Percentiles rank a stretch among this genome's conserved stretches.
These are phyloP conservation scores for Boletus huronensis DNA, from an alignment of 768 basidiomycete species.

Conservation along the genomic window DNA sequence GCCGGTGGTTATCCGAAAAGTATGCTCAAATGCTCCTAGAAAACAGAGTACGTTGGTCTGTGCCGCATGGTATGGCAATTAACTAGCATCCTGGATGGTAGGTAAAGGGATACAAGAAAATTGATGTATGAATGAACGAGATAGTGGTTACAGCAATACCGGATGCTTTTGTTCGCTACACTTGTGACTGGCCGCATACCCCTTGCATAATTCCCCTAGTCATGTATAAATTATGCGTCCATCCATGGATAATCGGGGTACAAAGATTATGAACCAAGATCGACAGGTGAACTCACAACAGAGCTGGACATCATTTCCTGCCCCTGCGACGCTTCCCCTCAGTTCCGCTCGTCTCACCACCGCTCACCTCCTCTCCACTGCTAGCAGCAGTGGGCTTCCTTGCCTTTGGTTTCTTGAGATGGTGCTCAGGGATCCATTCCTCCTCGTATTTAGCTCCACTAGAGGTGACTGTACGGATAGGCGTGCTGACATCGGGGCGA, in stretches of 20 bases:
- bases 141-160: not conserved
- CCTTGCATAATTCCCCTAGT: not conserved
- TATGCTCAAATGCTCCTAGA: conserved; percentile 77
- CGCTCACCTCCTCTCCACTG: conserved; percentile 67
- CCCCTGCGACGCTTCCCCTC: conserved; percentile 48
- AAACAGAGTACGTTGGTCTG: conserved; percentile 59
- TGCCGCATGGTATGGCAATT: not conserved
- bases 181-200: not conserved
- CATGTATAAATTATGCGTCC: conserved; percentile 9
- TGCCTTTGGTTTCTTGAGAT: conserved; percentile 64
- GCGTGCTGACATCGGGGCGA: conserved; percentile 45
- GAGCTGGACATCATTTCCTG: conserved; percentile 41
- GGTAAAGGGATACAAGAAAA: conserved; percentile 84
- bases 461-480: conserved; percentile 58
- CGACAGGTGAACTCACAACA: not conserved
- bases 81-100: conserved; percentile 30
- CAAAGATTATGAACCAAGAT: not conserved
- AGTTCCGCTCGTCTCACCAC: conserved; percentile 58
- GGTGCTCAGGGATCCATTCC: conserved; percentile 92
- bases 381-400: conserved; percentile 45
- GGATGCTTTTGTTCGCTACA: not conserved
- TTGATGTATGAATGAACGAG: conserved; percentile 45
- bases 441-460: conserved; percentile 72
- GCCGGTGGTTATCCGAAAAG: conserved; percentile 80
- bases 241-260: not conserved